Base-by-base conservation (phyloP, 1,139 yeast genomes). In the Geotrichum citri-aurantii region DNA sequence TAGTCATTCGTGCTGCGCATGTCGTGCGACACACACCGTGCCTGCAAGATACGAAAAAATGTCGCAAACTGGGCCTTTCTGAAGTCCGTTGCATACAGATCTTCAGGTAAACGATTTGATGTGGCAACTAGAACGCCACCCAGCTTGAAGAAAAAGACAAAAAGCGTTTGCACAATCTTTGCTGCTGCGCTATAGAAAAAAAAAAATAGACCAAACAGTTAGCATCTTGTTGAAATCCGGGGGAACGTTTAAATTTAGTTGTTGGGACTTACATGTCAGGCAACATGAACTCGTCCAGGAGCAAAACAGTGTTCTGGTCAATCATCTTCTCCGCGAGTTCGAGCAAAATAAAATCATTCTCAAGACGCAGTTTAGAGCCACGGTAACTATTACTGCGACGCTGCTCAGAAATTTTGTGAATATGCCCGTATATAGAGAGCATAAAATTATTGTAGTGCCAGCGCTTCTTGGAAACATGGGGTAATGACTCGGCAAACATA, bases 121-220 rank as follows among this genome's bases (percentile, higher is more conserved):
- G 90, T 86, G 1, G 91, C 89, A 31, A 86, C 85, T 52, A 86
- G 70, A 0, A 86, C 88, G 2, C 92, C 92, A 2, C 92, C 91
- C 8, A 86, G 71, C 65, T 83, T 84, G 74, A 86, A 85, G 71
- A 81, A 86, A 69, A 82, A 84, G 0, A 86, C 83, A 70, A 86
- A 84, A 52, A 86, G 71, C 10, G 84, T 78, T 68, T 83, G 83
- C 59, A 86, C 74, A 51, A 86, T 84, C 65, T 85, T 85, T 1
- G 90, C 90, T 37, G 87, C 79, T 0, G 91, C 88, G 50, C 64
- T 62, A 78, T 3, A 17, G 21, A 12, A 55, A 7, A 31, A 50
- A 7, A 24, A 31, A 27, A 33, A 21, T 3, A 11, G 23, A 17
- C 29, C 29, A 26, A 7, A 26, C 5, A 17, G 44, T 37, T 37